Base-by-base conservation (phyloP, 2,329 filamentous ascomycete genomes). In the Samsoniella hepiali region DNA sequence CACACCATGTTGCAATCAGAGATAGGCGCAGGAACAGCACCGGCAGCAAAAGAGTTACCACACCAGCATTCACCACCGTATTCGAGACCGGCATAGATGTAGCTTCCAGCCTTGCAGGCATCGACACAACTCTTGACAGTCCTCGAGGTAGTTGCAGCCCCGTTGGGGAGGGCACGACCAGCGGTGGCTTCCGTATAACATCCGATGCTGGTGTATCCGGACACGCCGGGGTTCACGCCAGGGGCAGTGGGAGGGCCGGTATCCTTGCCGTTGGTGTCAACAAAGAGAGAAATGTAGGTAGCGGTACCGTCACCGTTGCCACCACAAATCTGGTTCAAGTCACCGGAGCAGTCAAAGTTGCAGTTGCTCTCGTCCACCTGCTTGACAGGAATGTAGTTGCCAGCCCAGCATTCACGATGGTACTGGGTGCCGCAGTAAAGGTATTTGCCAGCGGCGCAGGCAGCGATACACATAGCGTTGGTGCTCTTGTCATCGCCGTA, bases 361-460 rank as follows among this genome's bases (percentile, higher is more conserved):
- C 84, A 86, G 65, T 83, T 76, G 5, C 58, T 68, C 3, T 82
- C 78, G 22, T 73, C 72, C 1, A 81, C 80, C 66, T 79, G 73
- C 13, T 75, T 69, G 0, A 68, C 72, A 0, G 83, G 83, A 31
- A 82, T 76, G 0, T 68, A 76, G 32, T 78, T 78, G 1, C 84
- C 84, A 22, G 75, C 82, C 84, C 83, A 86, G 68, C 83, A 85
- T 67, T 86, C 82, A 13, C 72, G 68, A 22, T 78, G 73, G 65
- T 84, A 84, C 59, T 84, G 75, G 0, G 79, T 81, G 2, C 76
- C 82, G 6, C 81, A 82, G 65, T 81, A 83, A 0, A 69, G 67
- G 13, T 74, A 75, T 1, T 73, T 72, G 4, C 67, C 69, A 0
- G 62, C 68, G 1, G 71, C 72, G 56, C 82, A 84, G 1, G 76